Conservation (phyloP, 176 grass and related monocot genomes). For the Puccinellia tenuiflora region DNA sequence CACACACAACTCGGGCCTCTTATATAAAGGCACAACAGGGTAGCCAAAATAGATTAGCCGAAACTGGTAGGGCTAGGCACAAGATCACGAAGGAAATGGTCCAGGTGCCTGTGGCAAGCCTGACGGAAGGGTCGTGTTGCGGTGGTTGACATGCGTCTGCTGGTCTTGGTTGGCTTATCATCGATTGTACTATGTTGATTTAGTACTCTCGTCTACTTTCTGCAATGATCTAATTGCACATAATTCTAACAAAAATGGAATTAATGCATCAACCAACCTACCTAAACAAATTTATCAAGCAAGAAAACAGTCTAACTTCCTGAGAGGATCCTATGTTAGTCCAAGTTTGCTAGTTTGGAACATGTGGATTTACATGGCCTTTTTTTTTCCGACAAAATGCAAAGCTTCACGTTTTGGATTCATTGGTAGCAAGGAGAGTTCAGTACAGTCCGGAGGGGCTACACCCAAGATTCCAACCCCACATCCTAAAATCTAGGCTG, state of each 20-base stretch:
- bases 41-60: not conserved
- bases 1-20: not conserved
- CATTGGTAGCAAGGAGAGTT: not conserved
- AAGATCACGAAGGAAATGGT: not conserved
- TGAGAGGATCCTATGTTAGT: not conserved
- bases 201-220: not conserved
- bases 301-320: conserved; percentile 13
- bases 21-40: not conserved
- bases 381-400: not conserved
- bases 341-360: conserved; percentile 1
- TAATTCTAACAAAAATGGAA: not conserved
- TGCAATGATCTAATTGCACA: not conserved
- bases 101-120: not conserved
- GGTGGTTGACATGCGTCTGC: not conserved
- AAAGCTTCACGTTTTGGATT: not conserved
- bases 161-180: not conserved
- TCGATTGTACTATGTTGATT: not conserved
- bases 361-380: not conserved
- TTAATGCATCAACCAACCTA: not conserved
- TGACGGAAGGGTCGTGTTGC: not conserved
- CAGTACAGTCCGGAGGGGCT: not conserved
- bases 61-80: not conserved
- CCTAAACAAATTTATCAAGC: conserved; percentile 10
- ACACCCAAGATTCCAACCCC: not conserved
- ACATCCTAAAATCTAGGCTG: not conserved